These are phyloP conservation scores for Podaxis sp. DNA, from an alignment of 768 basidiomycete species.

Conservation along the genomic window DNA sequence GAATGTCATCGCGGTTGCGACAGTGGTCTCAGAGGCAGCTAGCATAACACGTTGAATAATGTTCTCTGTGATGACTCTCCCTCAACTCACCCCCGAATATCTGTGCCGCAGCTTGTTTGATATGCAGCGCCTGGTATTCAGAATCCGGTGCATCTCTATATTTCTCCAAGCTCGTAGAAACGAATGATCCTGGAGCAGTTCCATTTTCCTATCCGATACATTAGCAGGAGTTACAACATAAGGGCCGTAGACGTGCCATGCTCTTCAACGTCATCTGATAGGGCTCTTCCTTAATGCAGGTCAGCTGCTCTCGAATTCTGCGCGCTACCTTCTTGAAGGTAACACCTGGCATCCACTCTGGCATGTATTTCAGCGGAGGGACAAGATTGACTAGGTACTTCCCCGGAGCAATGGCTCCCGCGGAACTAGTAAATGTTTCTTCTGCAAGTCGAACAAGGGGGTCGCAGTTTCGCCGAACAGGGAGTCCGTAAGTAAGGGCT, in stretches of 20 bases:
- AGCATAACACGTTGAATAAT: background rate
- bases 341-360: constrained; percentile 4
- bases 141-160: background rate
- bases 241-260: background rate
- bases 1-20: background rate
- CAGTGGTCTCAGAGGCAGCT: background rate
- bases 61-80: background rate
- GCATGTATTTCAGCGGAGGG: background rate
- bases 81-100: background rate
- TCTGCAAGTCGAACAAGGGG: background rate
- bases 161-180: background rate
- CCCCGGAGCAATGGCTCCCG: background rate
- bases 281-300: background rate
- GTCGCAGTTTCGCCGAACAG: background rate
- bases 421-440: background rate
- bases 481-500: constrained; percentile 1
- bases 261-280: background rate
- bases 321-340: constrained; percentile 1
- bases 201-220: background rate
- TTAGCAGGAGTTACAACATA: background rate
- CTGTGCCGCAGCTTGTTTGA: background rate
- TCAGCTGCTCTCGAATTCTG: background rate
- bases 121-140: background rate
- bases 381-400: background rate
- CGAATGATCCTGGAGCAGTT: background rate